phyloP scores from a whole-genome alignment of 1,139 yeast genomes.

The Debaryomycetaceae sp. region DNA sequence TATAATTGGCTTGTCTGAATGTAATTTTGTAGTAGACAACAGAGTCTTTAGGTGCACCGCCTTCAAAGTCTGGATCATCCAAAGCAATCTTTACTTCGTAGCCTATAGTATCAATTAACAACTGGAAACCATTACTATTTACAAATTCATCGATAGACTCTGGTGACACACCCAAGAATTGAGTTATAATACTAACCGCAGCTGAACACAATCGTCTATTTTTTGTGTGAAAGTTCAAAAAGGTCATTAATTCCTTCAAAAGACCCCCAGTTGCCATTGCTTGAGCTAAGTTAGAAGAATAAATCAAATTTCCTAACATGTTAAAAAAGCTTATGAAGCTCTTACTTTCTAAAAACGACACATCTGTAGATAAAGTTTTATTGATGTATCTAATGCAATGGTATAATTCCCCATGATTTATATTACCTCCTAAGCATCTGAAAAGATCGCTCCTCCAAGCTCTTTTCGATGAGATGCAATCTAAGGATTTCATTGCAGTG shows the following conservation, averaged over 20 bases:
- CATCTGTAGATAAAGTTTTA: conserved; percentile 40
- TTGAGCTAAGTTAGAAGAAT: conserved; percentile 48
- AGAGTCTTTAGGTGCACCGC: conserved; percentile 51
- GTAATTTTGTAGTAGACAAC: conserved; percentile 58
- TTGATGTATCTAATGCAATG: conserved; percentile 65
- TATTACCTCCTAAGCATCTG: conserved; percentile 84
- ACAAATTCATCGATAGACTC: conserved; percentile 59
- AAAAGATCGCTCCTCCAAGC: conserved; percentile 77
- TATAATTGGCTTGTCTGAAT: conserved; percentile 61
- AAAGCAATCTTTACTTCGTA: conserved; percentile 67
- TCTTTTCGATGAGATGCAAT: conserved; percentile 65
- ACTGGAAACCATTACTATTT: conserved; percentile 60
- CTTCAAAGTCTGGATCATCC: conserved; percentile 50
- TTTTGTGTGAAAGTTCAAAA: conserved; percentile 51
- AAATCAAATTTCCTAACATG: conserved; percentile 56
- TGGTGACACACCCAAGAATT: conserved; percentile 46
- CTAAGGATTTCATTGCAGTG: conserved; percentile 66
- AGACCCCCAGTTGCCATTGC: conserved; percentile 65
- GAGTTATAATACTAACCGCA: conserved; percentile 60
- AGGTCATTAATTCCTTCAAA: conserved; percentile 60
- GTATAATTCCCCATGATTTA: conserved; percentile 78
- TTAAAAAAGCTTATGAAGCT: conserved; percentile 56
- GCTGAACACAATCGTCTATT: conserved; percentile 61
- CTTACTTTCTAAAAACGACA: conserved; percentile 33
- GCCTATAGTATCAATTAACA: conserved; percentile 59